Percentiles rank a stretch among this genome's conserved stretches.
Evolutionary conservation across 2,329 filamentous ascomycete species (phyloP).

Genomic region (Aspergillus ruber): DNA sequence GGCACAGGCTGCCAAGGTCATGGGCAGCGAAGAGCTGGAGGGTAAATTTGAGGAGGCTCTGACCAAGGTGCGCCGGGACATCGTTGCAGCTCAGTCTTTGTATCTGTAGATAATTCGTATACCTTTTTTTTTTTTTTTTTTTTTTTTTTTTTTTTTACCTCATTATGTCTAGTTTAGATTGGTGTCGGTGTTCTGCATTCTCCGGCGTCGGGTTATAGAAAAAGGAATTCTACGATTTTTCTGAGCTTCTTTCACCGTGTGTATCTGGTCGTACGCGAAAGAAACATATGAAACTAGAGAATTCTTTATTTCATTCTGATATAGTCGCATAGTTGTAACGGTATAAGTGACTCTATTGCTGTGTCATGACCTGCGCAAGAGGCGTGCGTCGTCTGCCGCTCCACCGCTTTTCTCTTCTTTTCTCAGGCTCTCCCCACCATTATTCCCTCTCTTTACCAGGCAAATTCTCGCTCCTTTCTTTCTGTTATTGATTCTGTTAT

Average conservation of each 20-base stretch:
- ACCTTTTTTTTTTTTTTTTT: conserved; percentile 6
- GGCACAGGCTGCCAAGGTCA: conserved; percentile 91
- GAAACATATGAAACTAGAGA: neutral
- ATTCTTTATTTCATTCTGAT: neutral
- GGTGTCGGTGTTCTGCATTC: conserved; percentile 14
- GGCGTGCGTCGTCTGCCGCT: conserved; percentile 30
- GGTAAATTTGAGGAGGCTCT: conserved; percentile 85
- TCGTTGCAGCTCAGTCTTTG: conserved; percentile 89
- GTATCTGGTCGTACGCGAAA: neutral
- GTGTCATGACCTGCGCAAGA: conserved; percentile 5
- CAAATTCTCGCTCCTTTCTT: conserved; percentile 5
- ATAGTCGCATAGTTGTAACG: too few species aligned
- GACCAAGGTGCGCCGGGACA: conserved; percentile 80
- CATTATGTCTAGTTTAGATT: neutral
- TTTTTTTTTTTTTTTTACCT: neutral
- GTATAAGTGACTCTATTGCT: neutral
- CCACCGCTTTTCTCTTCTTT: conserved; percentile 26
- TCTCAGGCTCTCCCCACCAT: conserved; percentile 9
- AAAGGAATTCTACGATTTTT: conserved; percentile 3
- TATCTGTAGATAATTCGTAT: conserved; percentile 59
- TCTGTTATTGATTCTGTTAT: conserved; percentile 1
- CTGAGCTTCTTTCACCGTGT: neutral
- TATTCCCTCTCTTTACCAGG: neutral
- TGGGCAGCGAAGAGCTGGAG: conserved; percentile 92
- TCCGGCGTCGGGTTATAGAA: conserved; percentile 14